phyloP scores from a whole-genome alignment of 257 asterid species.

The Scutellaria barbata region DNA sequence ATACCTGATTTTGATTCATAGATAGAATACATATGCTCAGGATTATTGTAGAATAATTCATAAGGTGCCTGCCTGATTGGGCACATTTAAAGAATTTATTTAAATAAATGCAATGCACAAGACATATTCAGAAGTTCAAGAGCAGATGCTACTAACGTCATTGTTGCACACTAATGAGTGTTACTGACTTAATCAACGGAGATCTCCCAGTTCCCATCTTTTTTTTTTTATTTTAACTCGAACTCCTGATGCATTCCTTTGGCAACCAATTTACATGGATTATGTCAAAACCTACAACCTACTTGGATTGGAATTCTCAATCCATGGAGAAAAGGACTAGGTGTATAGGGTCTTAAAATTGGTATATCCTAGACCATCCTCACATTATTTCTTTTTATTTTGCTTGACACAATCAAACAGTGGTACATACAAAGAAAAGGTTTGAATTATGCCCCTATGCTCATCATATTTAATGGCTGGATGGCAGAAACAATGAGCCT shows the following conservation, averaged over 20 bases:
- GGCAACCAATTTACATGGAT: neutral
- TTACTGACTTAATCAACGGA: neutral
- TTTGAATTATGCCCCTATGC: neutral
- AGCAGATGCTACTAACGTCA: neutral
- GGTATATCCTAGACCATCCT: neutral
- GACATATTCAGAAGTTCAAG: neutral
- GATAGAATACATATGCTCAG: neutral
- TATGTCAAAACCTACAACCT: neutral
- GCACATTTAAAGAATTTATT: conserved; percentile 2
- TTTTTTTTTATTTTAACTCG: neutral
- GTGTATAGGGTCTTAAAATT: no score
- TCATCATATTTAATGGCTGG: neutral
- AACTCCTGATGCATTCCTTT: neutral
- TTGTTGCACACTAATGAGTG: neutral
- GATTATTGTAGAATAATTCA: neutral
- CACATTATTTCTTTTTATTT: neutral
- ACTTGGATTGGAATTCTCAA: neutral
- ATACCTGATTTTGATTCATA: neutral
- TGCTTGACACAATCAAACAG: no score
- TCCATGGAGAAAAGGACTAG: no score
- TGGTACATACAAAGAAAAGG: no score
- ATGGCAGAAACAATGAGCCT: neutral
- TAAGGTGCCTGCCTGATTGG: neutral
- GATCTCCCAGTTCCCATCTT: conserved; percentile 3
- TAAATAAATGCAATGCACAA: neutral